Conservation (phyloP, 257 asterid species). For the Leptodermis oblonga region DNA sequence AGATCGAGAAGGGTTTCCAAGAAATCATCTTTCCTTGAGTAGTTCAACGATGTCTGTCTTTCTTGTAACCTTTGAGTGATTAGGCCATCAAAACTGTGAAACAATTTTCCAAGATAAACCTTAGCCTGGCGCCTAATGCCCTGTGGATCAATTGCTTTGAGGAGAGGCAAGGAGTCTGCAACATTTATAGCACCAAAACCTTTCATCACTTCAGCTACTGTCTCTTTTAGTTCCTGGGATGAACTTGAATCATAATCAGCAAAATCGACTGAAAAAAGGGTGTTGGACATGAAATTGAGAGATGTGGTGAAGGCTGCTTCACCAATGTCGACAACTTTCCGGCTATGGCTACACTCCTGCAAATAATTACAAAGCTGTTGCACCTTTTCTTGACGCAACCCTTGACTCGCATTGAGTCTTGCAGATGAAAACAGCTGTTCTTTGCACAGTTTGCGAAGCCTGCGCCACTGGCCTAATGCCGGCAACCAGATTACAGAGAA, state of each 20-base stretch:
- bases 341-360: constrained; percentile 2
- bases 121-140: constrained; percentile 1
- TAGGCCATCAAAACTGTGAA: not conserved
- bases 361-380: constrained; percentile 1
- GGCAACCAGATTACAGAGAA: constrained; percentile 18
- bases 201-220: not conserved
- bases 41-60: not conserved
- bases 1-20: constrained; percentile 24
- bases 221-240: constrained; percentile 5
- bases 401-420: not conserved
- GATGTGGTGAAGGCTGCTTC: constrained; percentile 13
- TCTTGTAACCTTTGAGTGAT: constrained; percentile 7
- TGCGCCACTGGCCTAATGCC: constrained; percentile 18
- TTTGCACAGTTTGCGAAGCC: constrained; percentile 18
- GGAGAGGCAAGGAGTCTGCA: constrained; percentile 11
- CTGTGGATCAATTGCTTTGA: constrained; percentile 10
- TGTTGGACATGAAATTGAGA: not conserved
- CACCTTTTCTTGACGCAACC: constrained; percentile 28
- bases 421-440: constrained; percentile 21
- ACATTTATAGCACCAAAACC: constrained; percentile 2
- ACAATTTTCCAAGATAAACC: constrained; percentile 6
- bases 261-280: constrained; percentile 8
- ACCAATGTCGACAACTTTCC: not conserved
- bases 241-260: not conserved
- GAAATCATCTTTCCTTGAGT: constrained; percentile 3